Conservation (phyloP, 768 basidiomycete genomes). For the Podaxis sp. region DNA sequence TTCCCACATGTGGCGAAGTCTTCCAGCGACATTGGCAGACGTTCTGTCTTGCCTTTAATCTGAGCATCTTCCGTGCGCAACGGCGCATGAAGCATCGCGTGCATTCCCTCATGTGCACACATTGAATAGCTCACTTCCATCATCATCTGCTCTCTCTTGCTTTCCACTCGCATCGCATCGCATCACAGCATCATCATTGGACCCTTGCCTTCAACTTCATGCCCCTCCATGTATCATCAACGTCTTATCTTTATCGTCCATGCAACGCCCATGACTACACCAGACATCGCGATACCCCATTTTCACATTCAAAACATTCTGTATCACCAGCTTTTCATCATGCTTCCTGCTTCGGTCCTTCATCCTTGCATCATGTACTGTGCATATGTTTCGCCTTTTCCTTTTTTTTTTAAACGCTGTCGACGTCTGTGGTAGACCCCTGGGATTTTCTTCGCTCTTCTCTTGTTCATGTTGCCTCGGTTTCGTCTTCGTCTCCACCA, state of each 20-base stretch:
- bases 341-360: neutral
- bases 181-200: constrained; percentile 10
- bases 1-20: constrained; percentile 12
- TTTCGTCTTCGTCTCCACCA: neutral
- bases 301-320: constrained; percentile 1
- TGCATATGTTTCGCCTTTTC: constrained; percentile 8
- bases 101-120: constrained; percentile 11
- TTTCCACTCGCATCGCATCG: neutral
- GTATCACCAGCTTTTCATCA: constrained; percentile 11
- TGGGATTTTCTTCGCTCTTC: neutral
- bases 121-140: neutral
- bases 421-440: constrained; percentile 13
- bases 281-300: constrained; percentile 16
- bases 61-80: constrained; percentile 15
- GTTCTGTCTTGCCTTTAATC: constrained; percentile 13
- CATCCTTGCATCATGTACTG: constrained; percentile 11
- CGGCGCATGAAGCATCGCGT: constrained; percentile 16
- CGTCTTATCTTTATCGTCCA: constrained; percentile 14
- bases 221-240: constrained; percentile 8
- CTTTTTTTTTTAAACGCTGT: neutral
- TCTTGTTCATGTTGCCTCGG: neutral
- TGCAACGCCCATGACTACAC: constrained; percentile 12
- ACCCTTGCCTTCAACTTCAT: neutral
- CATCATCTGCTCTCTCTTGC: neutral
- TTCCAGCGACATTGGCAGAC: constrained; percentile 17